Percentiles rank a stretch among this genome's conserved stretches.
phyloP scores from a whole-genome alignment of 2,329 filamentous ascomycete species.

The Sporothrix mexicana region DNA sequence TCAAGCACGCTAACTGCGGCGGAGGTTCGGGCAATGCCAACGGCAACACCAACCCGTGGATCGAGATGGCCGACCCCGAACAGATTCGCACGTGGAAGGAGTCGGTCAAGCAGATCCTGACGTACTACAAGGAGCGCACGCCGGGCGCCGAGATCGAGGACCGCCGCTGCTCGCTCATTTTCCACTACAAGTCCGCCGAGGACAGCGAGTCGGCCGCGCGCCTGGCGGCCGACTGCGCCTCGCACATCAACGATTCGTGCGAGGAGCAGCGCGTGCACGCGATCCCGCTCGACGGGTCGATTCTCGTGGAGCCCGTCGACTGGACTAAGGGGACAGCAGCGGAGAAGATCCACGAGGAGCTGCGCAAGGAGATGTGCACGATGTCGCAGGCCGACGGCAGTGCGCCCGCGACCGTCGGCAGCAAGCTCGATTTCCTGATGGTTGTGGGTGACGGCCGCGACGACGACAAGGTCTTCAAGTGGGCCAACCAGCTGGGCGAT shows the following conservation, averaged over 20 bases:
- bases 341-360: slow-evolving; percentile 69
- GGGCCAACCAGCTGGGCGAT: slow-evolving; percentile 79
- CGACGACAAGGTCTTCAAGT: slow-evolving; percentile 91
- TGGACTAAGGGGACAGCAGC: slow-evolving; percentile 90
- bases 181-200: slow-evolving; percentile 84
- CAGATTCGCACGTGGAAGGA: slow-evolving; percentile 80
- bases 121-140: slow-evolving; percentile 88
- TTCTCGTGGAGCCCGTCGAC: slow-evolving; percentile 83
- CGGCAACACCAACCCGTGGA: slow-evolving; percentile 65
- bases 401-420: slow-evolving; percentile 42
- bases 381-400: not conserved
- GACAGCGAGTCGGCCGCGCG: slow-evolving; percentile 76
- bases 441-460: slow-evolving; percentile 90
- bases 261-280: slow-evolving; percentile 83
- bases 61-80: slow-evolving; percentile 73
- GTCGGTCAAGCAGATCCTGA: slow-evolving; percentile 79
- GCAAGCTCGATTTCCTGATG: slow-evolving; percentile 79
- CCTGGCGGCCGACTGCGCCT: slow-evolving; percentile 86
- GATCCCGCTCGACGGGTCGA: slow-evolving; percentile 76
- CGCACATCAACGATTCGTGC: slow-evolving; percentile 94
- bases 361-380: slow-evolving; percentile 50
- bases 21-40: slow-evolving; percentile 50
- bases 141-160: slow-evolving; percentile 89
- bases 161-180: slow-evolving; percentile 87
- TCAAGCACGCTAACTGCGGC: slow-evolving; percentile 62